A percentile compares a stretch with the other conserved stretches of the same genome.
phyloP scores from a whole-genome alignment of 148 eudicot genomes.

The Drosera capensis region DNA sequence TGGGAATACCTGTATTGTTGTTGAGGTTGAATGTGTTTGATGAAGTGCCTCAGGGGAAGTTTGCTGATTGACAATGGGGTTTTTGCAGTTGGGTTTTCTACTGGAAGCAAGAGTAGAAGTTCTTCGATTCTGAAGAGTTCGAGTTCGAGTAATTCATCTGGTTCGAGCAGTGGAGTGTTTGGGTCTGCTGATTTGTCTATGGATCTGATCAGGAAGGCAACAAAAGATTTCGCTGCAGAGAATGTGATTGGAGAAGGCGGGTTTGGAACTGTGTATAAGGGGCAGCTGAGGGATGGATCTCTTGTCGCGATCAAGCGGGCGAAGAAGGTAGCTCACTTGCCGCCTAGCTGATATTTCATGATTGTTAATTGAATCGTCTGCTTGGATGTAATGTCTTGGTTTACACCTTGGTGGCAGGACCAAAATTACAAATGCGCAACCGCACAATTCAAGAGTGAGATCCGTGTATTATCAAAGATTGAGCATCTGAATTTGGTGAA shows the following conservation, averaged over 20 bases:
- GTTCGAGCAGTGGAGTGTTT: slow-evolving; percentile 12
- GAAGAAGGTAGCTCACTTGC: slow-evolving; percentile 19
- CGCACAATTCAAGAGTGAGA: slow-evolving; percentile 51
- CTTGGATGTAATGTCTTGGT: background rate
- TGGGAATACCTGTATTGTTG: background rate
- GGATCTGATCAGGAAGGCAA: slow-evolving; percentile 40
- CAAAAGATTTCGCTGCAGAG: slow-evolving; percentile 37
- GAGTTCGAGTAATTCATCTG: slow-evolving; percentile 17
- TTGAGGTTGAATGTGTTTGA: background rate
- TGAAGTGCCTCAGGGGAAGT: background rate
- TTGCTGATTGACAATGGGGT: background rate
- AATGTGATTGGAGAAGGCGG: slow-evolving; percentile 58
- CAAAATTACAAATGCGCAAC: slow-evolving; percentile 12
- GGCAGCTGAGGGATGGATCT: slow-evolving; percentile 39
- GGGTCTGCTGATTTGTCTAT: slow-evolving; percentile 26
- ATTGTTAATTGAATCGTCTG: background rate
- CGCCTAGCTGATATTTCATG: background rate
- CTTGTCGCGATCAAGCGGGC: slow-evolving; percentile 61
- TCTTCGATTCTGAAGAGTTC: slow-evolving; percentile 11
- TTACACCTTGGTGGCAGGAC: slow-evolving; percentile 20
- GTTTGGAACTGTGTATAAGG: slow-evolving; percentile 57
- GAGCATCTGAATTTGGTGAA: slow-evolving; percentile 64
- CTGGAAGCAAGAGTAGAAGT: slow-evolving; percentile 25
- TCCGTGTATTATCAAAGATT: slow-evolving; percentile 45
- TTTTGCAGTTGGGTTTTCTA: slow-evolving; percentile 22